Evolutionary conservation across 306 rosid species (phyloP), one percentile per base, ranked within the genome.

Genomic region (Hippophae gyantsensis): DNA sequence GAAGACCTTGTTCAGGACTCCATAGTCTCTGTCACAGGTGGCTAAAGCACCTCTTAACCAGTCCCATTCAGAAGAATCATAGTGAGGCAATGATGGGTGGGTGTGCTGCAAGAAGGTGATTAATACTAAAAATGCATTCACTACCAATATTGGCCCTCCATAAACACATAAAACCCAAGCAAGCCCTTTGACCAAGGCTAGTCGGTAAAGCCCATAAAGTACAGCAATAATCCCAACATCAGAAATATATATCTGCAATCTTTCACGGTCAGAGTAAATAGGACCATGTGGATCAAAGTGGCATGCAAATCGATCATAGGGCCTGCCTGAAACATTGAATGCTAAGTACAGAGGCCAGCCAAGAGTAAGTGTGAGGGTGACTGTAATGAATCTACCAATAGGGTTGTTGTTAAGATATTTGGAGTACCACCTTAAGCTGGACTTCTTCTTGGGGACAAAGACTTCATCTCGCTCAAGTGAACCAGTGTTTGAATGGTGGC

Each of bases 31-130:
- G 69, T 87, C 98, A 5, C 85, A 89, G 0, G 96, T 92, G 7
- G 98, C 95, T 60, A 92, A 62, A 7, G 98, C 98, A 69, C 98
- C 96, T 62, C 84, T 84, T 44, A 92, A 46, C 98, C 98, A 92
- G 70, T 87, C 93, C 98, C 98, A 92, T 71, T 92, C 98, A 0
- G 88, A 76, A 6, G 89, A 71, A 69, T 85, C 89, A 45, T 92
- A 92, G 57, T 85, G 98, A 0, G 98, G 98, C 78, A 92, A 70
- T 6, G 98, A 71, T 2, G 93, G 83, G 69, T 92, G 98, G 53
- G 98, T 92, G 58, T 92, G 98, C 78, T 92, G 98, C 81, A 92
- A 71, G 69, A 1, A 87, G n/a, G 98, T 92, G 61, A 92, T 92
- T 75, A 87, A 50, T 25, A 92, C 98, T 67, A 92, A 72, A 72